Conservation (phyloP, 768 basidiomycete genomes). For the Boletus coccyginus region DNA sequence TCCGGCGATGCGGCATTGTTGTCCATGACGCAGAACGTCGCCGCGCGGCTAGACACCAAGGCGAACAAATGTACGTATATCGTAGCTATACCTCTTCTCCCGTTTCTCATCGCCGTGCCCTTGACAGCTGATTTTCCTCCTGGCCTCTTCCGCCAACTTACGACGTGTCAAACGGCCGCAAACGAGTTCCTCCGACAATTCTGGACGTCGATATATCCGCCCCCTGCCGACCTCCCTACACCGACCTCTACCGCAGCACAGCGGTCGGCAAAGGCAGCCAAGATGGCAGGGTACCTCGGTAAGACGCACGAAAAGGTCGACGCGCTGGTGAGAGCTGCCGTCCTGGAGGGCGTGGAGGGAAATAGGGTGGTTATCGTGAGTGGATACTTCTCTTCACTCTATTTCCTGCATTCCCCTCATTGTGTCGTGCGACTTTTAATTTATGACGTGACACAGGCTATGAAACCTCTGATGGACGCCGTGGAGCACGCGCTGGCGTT, state of each 20-base stretch:
- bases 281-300: conserved; percentile 82
- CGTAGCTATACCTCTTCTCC: background rate
- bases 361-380: conserved; percentile 63
- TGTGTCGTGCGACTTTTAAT: no score
- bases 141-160: conserved; percentile 76
- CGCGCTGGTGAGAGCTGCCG: conserved; percentile 65
- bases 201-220: conserved; percentile 86
- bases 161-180: conserved; percentile 86
- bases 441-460: no score
- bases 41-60: conserved; percentile 65
- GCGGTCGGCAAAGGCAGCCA: conserved; percentile 72
- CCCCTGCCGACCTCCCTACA: conserved; percentile 53
- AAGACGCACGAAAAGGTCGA: conserved; percentile 82
- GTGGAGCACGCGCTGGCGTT: no score
- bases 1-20: conserved; percentile 64
- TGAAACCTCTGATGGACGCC: no score
- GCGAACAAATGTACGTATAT: conserved; percentile 56
- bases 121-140: conserved; percentile 75
- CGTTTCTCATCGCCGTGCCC: background rate
- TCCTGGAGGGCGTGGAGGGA: conserved; percentile 60
- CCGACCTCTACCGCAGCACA: conserved; percentile 59
- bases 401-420: no score
- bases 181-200: conserved; percentile 97
- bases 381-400: background rate
- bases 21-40: conserved; percentile 78